A percentile compares a stretch with the other conserved stretches of the same genome.
Evolutionary conservation across 116 monocot species (phyloP).

Genomic region (Trichopus zeylanicus): DNA sequence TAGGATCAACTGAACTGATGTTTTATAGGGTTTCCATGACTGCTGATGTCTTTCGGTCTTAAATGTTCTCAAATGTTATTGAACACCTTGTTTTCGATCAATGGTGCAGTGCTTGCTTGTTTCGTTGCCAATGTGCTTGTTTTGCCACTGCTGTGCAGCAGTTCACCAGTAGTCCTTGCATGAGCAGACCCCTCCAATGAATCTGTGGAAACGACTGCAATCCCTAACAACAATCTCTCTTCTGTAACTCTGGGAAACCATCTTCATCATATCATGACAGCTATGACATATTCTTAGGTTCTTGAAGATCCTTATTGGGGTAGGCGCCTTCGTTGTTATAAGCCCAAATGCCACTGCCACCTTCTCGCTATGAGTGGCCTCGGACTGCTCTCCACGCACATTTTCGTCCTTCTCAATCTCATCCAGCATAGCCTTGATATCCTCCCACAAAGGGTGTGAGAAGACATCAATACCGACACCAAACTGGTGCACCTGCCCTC

Average conservation of each 20-base stretch:
- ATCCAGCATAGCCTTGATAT: slow-evolving; percentile 9
- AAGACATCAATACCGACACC: slow-evolving; percentile 14
- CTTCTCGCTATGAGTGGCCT: slow-evolving; percentile 13
- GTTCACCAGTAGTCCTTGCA: slow-evolving; percentile 17
- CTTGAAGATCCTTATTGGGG: slow-evolving; percentile 12
- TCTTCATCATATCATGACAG: slow-evolving; percentile 13
- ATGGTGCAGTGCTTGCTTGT: neutral
- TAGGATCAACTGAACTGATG: neutral
- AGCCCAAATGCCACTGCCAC: slow-evolving; percentile 12
- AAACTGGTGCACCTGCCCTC: slow-evolving; percentile 22
- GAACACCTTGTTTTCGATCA: neutral
- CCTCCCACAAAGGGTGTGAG: neutral
- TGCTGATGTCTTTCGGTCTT: neutral
- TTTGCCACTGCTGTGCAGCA: no score
- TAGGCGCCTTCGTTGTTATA: neutral
- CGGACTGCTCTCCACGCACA: neutral
- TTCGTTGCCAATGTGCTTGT: no score
- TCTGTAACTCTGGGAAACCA: slow-evolving; percentile 1
- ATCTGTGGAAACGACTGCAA: slow-evolving; percentile 6
- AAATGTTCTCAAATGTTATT: neutral
- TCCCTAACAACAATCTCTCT: slow-evolving; percentile 18
- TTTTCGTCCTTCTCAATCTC: slow-evolving; percentile 3
- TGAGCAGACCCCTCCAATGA: slow-evolving; percentile 3
- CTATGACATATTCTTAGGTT: slow-evolving; percentile 14
- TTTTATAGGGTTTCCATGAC: neutral